phyloP scores from a whole-genome alignment of 352 stramenopile genomes.

The Pythium vanterpoolii region DNA sequence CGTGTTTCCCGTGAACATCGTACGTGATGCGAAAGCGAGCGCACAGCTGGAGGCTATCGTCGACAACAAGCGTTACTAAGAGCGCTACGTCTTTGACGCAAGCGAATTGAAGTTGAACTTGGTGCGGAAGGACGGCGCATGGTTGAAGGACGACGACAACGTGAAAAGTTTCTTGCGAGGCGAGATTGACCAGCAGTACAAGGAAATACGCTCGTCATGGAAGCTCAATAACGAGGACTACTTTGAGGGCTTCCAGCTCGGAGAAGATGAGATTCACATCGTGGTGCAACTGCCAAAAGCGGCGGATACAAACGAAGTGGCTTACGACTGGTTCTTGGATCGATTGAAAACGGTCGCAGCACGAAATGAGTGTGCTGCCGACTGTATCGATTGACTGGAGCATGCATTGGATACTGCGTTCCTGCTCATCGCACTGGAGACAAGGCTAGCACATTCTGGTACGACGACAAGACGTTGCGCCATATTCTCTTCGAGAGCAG shows the following conservation, averaged over 20 bases:
- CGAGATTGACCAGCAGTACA: not conserved
- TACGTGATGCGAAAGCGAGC: too few relatives aligned
- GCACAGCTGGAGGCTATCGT: too few relatives aligned
- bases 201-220: not conserved
- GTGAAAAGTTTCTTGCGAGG: not conserved
- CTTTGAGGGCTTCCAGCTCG: not conserved
- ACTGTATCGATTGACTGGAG: constrained; percentile 14
- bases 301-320: not conserved
- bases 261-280: constrained; percentile 7
- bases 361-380: constrained; percentile 10
- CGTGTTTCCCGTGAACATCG: too few relatives aligned
- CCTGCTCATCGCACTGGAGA: constrained; percentile 13
- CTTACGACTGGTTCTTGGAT: constrained; percentile 20
- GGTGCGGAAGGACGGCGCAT: not conserved
- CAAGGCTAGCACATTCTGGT: constrained; percentile 14
- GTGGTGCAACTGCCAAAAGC: constrained; percentile 7
- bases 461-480: constrained; percentile 15
- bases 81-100: too few relatives aligned
- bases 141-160: not conserved
- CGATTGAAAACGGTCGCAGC: constrained; percentile 14
- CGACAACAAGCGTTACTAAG: too few relatives aligned
- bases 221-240: not conserved
- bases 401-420: constrained; percentile 22
- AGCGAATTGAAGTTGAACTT: too few relatives aligned
- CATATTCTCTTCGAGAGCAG: constrained; percentile 19